These are phyloP conservation scores for Boletus subparvulus DNA, from an alignment of 768 basidiomycete species.

Conservation along the genomic window DNA sequence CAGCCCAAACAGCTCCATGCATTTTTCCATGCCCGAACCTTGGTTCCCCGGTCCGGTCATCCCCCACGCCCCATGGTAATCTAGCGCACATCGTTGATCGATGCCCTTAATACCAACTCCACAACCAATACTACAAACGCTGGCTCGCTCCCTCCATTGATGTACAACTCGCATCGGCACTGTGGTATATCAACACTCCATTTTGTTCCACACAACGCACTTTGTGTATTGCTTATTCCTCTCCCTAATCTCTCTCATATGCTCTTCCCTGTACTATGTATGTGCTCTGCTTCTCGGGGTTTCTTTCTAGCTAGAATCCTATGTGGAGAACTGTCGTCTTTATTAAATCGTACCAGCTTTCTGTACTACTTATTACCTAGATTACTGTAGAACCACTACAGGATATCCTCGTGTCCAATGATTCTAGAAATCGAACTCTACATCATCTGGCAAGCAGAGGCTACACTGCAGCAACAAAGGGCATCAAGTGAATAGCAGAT, in stretches of 20 bases:
- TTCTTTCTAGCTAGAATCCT: slow-evolving; percentile 5
- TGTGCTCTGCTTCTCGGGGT: neutral
- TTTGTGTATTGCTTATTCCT: slow-evolving; percentile 10
- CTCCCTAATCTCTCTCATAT: neutral
- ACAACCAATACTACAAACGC: neutral
- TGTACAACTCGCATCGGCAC: slow-evolving; percentile 6
- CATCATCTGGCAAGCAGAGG: neutral
- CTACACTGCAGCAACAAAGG: neutral
- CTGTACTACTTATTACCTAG: slow-evolving; percentile 17
- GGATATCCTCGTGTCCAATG: neutral
- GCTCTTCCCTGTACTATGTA: neutral
- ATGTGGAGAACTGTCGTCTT: neutral
- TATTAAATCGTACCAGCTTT: neutral
- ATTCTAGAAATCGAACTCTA: slow-evolving; percentile 4
- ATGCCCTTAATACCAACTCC: neutral
- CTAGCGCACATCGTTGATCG: slow-evolving; percentile 14
- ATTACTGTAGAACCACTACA: slow-evolving; percentile 14
- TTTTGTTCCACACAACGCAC: neutral
- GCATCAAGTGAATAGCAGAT: no score
- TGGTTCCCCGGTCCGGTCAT: slow-evolving; percentile 13
- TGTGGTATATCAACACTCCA: slow-evolving; percentile 9
- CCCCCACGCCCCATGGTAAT: neutral
- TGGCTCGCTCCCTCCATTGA: neutral
- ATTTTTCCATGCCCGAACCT: slow-evolving; percentile 26
- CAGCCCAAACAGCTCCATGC: slow-evolving; percentile 4